phyloP scores from a whole-genome alignment of 306 rosid species.

The Castanospermum australe region DNA sequence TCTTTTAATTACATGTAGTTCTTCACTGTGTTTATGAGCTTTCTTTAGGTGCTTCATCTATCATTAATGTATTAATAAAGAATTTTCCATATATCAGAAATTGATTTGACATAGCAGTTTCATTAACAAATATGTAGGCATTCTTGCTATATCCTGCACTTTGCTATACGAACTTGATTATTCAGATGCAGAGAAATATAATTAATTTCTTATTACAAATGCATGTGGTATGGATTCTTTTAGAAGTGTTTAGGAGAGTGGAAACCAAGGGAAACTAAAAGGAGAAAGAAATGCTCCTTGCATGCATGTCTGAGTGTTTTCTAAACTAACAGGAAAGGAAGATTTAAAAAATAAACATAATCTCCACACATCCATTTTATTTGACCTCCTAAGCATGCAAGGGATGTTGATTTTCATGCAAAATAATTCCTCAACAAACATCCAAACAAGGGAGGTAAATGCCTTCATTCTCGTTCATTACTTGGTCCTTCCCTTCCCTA shows the following conservation, averaged over 20 bases:
- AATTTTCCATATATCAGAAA: not conserved
- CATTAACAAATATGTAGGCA: not conserved
- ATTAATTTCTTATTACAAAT: not conserved
- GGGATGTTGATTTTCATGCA: not conserved
- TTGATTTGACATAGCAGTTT: not conserved
- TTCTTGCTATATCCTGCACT: not conserved
- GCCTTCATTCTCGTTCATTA: too few relatives aligned
- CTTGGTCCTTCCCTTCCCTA: not conserved
- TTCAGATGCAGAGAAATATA: not conserved
- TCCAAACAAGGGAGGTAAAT: too few relatives aligned
- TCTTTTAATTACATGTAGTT: not conserved
- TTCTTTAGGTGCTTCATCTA: not conserved
- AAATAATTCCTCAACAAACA: too few relatives aligned
- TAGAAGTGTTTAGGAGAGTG: not conserved
- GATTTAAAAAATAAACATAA: not conserved
- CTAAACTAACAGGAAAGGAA: not conserved
- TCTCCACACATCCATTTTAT: not conserved
- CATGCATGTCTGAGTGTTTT: too few relatives aligned
- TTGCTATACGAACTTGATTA: not conserved
- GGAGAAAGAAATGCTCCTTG: too few relatives aligned
- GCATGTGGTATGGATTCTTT: not conserved
- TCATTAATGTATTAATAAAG: not conserved
- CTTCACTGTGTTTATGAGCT: not conserved
- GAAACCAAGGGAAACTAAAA: too few relatives aligned
- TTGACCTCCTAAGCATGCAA: not conserved